Percentiles rank a stretch among this genome's conserved stretches.
phyloP scores from a whole-genome alignment of 257 asterid genomes.

The Anisodus tanguticus region DNA sequence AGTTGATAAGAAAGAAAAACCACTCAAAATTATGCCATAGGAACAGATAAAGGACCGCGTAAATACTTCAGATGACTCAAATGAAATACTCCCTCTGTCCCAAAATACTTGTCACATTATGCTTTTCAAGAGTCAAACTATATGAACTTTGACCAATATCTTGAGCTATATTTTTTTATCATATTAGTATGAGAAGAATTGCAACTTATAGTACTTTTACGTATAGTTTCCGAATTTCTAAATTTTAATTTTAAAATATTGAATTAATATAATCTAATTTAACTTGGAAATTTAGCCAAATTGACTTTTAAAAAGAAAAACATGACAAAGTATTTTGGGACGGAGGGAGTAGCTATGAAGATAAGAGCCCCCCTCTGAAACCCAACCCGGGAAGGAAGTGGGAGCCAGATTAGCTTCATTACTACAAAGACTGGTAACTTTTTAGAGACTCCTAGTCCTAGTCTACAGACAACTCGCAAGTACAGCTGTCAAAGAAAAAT shows the following conservation, averaged over 20 bases:
- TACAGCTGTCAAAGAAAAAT: conserved; percentile 10
- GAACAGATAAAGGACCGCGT: conserved; percentile 8
- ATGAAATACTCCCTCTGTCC: not conserved
- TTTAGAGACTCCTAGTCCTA: not conserved
- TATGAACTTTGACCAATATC: too few species aligned
- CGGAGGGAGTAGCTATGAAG: not conserved
- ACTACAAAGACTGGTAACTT: not conserved
- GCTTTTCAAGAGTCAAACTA: too few species aligned
- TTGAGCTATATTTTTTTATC: too few species aligned
- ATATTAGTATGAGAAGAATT: too few species aligned
- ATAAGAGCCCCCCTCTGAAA: conserved; percentile 22
- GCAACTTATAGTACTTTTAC: too few species aligned
- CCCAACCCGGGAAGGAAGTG: not conserved
- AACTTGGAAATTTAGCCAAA: too few species aligned
- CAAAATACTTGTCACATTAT: too few species aligned
- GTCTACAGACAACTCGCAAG: conserved; percentile 13
- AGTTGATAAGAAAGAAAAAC: not conserved
- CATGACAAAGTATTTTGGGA: too few species aligned
- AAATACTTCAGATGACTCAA: not conserved
- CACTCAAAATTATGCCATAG: not conserved
- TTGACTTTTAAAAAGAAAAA: too few species aligned
- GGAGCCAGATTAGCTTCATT: not conserved
- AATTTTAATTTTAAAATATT: too few species aligned
- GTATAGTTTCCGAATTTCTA: too few species aligned
- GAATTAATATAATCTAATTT: too few species aligned